These are phyloP conservation scores for Penicillium sp. DNA, from an alignment of 2,329 filamentous ascomycete species.

Conservation along the genomic window DNA sequence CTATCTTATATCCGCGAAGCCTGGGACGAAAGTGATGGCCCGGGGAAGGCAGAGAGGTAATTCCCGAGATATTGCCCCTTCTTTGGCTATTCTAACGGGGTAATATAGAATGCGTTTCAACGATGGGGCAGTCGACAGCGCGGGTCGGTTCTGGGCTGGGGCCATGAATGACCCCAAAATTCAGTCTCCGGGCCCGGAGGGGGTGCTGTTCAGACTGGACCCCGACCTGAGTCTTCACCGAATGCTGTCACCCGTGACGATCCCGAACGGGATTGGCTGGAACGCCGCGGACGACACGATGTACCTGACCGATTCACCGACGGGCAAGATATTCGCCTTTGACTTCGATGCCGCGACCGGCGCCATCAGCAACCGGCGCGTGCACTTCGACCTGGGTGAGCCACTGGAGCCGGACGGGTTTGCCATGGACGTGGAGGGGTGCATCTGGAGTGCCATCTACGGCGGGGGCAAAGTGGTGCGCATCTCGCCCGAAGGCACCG, in stretches of 20 bases:
- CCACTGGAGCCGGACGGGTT: constrained; percentile 75
- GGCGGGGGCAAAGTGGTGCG: constrained; percentile 73
- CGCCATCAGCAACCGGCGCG: constrained; percentile 63
- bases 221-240: constrained; percentile 59
- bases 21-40: constrained; percentile 52
- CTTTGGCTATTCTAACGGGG: not conserved
- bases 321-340: constrained; percentile 67
- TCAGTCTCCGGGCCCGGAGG: constrained; percentile 55
- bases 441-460: constrained; percentile 85
- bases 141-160: constrained; percentile 81
- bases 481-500: constrained; percentile 65
- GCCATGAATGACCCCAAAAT: constrained; percentile 79
- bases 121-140: constrained; percentile 76
- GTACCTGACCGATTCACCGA: constrained; percentile 80
- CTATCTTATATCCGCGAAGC: constrained; percentile 57
- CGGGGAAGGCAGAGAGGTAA: constrained; percentile 48
- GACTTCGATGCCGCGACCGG: constrained; percentile 69
- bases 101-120: constrained; percentile 60
- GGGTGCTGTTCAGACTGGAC: constrained; percentile 71
- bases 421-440: constrained; percentile 77
- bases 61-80: not conserved
- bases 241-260: constrained; percentile 64
- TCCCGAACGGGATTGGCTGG: constrained; percentile 85
- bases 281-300: constrained; percentile 69
- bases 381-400: constrained; percentile 69